Evolutionary conservation across 495 filamentous ascomycete species (phyloP).

Genomic region (Neurospora sp.): DNA sequence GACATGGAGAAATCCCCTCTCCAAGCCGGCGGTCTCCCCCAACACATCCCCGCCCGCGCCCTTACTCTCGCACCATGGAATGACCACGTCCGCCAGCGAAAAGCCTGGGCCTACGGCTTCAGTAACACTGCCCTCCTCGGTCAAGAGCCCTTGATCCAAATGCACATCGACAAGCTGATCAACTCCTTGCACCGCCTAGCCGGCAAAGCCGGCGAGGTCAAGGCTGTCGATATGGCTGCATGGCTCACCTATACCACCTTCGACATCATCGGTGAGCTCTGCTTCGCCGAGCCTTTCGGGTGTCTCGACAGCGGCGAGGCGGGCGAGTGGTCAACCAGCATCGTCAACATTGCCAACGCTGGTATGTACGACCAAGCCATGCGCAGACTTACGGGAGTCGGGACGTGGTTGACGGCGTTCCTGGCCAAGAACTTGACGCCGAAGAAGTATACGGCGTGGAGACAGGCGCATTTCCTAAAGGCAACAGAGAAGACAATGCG

Average conservation of each 20-base stretch:
- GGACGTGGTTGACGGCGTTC: conserved; percentile 11
- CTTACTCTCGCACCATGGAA: conserved; percentile 9
- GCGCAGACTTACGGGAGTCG: conserved; percentile 13
- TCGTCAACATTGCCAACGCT: conserved; percentile 5
- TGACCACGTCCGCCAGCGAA: conserved; percentile 39
- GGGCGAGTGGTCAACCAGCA: conserved; percentile 14
- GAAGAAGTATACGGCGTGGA: not conserved
- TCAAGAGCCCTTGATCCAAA: conserved; percentile 35
- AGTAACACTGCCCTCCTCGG: conserved; percentile 30
- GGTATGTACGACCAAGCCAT: conserved; percentile 12
- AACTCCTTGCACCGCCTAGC: conserved; percentile 3
- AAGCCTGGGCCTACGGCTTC: conserved; percentile 41
- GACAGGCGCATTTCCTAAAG: conserved; percentile 10
- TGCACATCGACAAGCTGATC: conserved; percentile 19
- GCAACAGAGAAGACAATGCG: conserved; percentile 8
- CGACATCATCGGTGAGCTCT: conserved; percentile 52
- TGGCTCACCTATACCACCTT: conserved; percentile 43
- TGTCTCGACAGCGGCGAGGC: conserved; percentile 33
- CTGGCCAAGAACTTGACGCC: conserved; percentile 9
- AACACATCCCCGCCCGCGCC: conserved; percentile 1
- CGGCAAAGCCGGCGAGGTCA: conserved; percentile 3
- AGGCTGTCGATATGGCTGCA: conserved; percentile 31
- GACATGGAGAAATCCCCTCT: conserved; percentile 35
- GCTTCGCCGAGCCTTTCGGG: conserved; percentile 47
- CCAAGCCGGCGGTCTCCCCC: conserved; percentile 26